Base-by-base conservation (phyloP, 768 basidiomycete genomes). In the Naganishia antarctica region DNA sequence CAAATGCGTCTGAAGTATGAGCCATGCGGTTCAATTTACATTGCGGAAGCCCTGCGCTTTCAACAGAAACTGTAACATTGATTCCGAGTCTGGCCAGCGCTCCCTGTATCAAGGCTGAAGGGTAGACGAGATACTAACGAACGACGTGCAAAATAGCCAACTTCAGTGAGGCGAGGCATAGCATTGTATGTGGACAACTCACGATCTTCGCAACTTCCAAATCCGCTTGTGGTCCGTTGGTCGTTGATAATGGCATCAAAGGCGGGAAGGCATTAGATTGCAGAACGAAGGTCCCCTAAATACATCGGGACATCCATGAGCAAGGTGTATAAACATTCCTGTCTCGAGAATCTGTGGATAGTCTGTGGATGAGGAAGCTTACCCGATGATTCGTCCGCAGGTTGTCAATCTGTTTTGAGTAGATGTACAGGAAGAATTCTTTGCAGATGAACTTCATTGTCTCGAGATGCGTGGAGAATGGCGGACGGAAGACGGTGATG, bases 371-470 rank as follows among this genome's bases (percentile, higher is more conserved):
- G 6, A 47, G 11, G 16, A 12, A 62, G 79, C 85, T 43, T 72
- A 91, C 91, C 51, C 92, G 82, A 76, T 94, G 93, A 75, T 97
- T 97, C 16, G 92, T 97, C 47, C 92, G 84, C 64, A 97, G 79
- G 76, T 97, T 97, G 72, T 96, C 92, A 1, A 96, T 90, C 74
- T 94, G 93, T 74, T 93, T 93, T 59, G 91, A 89, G 86, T 90
- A 96, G 62, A 87, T 88, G 23, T 87, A 85, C 0, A 84, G 81
- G 90, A 92, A 97, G n/a, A 97, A 79, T 63, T 97, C 92, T 73
- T 97, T 97, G 80, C 92, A 97, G 63, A 97, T 83, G 72, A 96
- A 96, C 76, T 97, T 96, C 79, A 97, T 86, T 11, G 84, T 86
- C 66, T 97, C 93, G 7, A 97, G 81, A 0, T 90, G 88, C 73